Conservation (phyloP, 208 protist genomes). For the Crithidia sp. region DNA sequence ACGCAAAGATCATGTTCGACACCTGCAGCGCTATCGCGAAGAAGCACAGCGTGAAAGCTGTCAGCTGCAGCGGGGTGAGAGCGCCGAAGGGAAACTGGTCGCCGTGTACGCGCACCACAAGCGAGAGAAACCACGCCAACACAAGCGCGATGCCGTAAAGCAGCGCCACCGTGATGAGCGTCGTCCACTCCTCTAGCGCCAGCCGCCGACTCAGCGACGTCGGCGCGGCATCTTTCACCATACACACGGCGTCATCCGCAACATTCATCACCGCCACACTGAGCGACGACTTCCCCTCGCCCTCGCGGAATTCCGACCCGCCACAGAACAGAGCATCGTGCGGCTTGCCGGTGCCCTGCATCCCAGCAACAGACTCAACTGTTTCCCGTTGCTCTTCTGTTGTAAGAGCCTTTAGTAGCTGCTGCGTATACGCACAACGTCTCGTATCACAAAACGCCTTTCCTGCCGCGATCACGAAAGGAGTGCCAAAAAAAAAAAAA, state of each 20-base stretch:
- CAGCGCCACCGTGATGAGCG: constrained; percentile 7
- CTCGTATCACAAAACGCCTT: too few species aligned
- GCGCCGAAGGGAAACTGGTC: constrained; percentile 25
- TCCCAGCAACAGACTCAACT: not conserved
- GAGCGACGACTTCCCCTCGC: not conserved
- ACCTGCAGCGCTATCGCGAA: constrained; percentile 19
- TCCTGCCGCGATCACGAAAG: too few species aligned
- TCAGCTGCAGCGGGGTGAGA: constrained; percentile 40
- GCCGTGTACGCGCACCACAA: constrained; percentile 19
- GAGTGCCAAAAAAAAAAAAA: too few species aligned
- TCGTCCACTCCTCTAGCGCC: not conserved
- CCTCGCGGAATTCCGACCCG: not conserved
- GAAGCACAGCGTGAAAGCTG: constrained; percentile 31
- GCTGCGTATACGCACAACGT: too few species aligned
- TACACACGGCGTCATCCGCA: not conserved
- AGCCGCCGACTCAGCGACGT: constrained; percentile 1
- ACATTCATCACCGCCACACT: not conserved
- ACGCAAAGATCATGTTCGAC: constrained; percentile 10
- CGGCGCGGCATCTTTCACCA: not conserved
- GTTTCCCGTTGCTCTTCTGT: too few species aligned
- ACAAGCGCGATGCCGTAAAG: constrained; percentile 29
- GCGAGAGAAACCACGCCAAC: constrained; percentile 16
- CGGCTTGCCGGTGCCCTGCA: not conserved
- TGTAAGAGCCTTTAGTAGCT: not conserved
- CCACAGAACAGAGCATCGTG: not conserved